Evolutionary conservation across 306 rosid species (phyloP), one percentile per base, ranked within the genome.

Genomic region (Cucumis cinereus): DNA sequence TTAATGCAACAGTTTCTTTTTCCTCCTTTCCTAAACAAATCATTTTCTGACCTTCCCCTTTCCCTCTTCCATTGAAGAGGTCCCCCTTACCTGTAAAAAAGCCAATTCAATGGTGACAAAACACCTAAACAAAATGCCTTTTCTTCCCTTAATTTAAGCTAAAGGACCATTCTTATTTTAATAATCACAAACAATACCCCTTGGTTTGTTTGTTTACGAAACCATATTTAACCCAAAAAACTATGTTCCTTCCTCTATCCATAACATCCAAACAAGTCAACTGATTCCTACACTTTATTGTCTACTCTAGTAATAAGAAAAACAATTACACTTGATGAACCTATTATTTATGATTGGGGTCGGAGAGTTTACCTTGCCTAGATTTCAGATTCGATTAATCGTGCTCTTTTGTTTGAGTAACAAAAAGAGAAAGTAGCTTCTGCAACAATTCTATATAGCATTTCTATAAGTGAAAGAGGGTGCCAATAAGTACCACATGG

Each of bases 91-190:
- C 24, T 23, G 38, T 43, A 47, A 70, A 70, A 69, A 26, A 4
- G 57, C 23, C 57, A 70, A 22, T 49, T 71, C 58, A 72, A 72
- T 50, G 28, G 76, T 17, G 76, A 72, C 76, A 72, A 72, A 72
- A 72, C 58, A 72, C 60, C 76, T 72, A 28, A 50, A 72, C 26
- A 72, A 50, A 72, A 49, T 50, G 45, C 43, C 76, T 50, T 53
- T 16, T 50, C 61, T 49, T 17, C 26, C 76, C 76, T 50, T 50
- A 50, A 72, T 52, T 72, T 72, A 50, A 72, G 75, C 45, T 9
- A 72, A 72, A 49, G 50, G 41, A 49, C 59, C 24, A 50, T 8
- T 26, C 19, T 7, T 26, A 12, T 45, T 26, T 47, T 45, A 23
- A 70, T 45, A 23, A 70, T 70, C 57, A 70, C 6, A 40, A 70